A percentile compares a stretch with the other conserved stretches of the same genome.
Conservation (phyloP, 129 eudicot genomes). For the Saussurea involucrata region DNA sequence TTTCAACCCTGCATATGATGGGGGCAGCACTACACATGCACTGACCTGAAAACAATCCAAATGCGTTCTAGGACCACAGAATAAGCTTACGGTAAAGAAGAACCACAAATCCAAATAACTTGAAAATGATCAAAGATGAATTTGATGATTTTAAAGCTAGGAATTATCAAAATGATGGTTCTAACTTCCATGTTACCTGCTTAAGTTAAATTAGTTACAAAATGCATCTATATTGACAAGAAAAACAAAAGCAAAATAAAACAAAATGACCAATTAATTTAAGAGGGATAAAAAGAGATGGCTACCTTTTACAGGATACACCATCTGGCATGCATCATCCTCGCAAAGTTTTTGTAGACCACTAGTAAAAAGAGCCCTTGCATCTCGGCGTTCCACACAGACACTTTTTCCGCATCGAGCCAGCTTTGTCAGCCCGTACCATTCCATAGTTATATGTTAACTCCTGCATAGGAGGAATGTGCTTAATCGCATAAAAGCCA, state of each 20-base stretch:
- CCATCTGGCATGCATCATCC: slow-evolving; percentile 18
- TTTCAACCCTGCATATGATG: neutral
- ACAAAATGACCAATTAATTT: neutral
- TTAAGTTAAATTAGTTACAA: neutral
- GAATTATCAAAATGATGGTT: neutral
- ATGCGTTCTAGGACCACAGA: neutral
- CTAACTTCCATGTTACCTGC: neutral
- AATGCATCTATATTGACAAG: slow-evolving; percentile 6
- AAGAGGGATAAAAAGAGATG: neutral
- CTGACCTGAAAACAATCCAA: neutral
- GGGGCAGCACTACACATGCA: neutral
- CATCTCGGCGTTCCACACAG: slow-evolving; percentile 72
- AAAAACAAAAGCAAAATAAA: neutral
- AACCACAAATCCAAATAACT: neutral
- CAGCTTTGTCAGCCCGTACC: slow-evolving; percentile 41
- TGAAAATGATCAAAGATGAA: neutral
- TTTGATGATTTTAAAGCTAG: neutral
- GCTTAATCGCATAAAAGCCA: slow-evolving; percentile 73
- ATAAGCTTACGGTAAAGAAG: neutral
- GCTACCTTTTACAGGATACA: slow-evolving; percentile 10
- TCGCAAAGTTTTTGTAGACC: slow-evolving; percentile 8
- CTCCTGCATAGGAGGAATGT: slow-evolving; percentile 96
- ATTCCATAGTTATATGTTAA: slow-evolving; percentile 77
- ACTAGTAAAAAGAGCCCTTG: slow-evolving; percentile 67
- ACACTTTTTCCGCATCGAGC: slow-evolving; percentile 59